phyloP scores from a whole-genome alignment of 192 early-diverging fungal species.

The Umbelopsis isabellina region DNA sequence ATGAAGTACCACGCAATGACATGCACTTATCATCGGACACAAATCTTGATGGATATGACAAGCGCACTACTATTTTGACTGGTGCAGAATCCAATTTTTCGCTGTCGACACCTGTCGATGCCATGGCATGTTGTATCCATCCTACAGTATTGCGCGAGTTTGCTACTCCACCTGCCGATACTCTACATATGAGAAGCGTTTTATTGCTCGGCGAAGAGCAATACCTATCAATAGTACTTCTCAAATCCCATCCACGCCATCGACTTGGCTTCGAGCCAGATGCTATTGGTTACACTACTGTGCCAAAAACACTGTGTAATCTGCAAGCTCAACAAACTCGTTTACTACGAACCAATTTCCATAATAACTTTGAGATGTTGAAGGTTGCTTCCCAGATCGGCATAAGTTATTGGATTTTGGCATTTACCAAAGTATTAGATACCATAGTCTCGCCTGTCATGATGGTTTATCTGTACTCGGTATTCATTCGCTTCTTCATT shows the following conservation, averaged over 20 bases:
- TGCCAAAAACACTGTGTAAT: slow-evolving; percentile 38
- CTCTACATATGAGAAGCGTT: slow-evolving; percentile 42
- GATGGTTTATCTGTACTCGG: slow-evolving; percentile 36
- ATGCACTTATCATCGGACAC: background rate
- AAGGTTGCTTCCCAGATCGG: slow-evolving; percentile 31
- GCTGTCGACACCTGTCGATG: slow-evolving; percentile 22
- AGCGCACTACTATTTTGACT: slow-evolving; percentile 13
- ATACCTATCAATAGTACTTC: slow-evolving; percentile 36
- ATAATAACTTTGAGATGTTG: slow-evolving; percentile 40
- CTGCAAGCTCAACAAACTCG: slow-evolving; percentile 39
- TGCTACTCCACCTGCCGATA: slow-evolving; percentile 31
- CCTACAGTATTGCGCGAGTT: slow-evolving; percentile 41
- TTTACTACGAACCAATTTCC: slow-evolving; percentile 33
- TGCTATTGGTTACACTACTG: slow-evolving; percentile 36
- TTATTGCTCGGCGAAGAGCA: slow-evolving; percentile 44
- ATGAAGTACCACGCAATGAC: background rate
- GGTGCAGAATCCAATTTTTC: slow-evolving; percentile 20
- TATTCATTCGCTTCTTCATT: slow-evolving; percentile 36
- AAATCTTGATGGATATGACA: background rate
- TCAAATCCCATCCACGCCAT: slow-evolving; percentile 38
- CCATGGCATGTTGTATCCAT: slow-evolving; percentile 38
- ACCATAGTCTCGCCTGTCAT: slow-evolving; percentile 35
- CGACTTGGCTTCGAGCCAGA: slow-evolving; percentile 44
- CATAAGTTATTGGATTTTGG: slow-evolving; percentile 34
- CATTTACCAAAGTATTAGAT: slow-evolving; percentile 36